Base-by-base conservation (phyloP, 2,329 filamentous ascomycete species). In the Magnaporthiopsis poae region DNA sequence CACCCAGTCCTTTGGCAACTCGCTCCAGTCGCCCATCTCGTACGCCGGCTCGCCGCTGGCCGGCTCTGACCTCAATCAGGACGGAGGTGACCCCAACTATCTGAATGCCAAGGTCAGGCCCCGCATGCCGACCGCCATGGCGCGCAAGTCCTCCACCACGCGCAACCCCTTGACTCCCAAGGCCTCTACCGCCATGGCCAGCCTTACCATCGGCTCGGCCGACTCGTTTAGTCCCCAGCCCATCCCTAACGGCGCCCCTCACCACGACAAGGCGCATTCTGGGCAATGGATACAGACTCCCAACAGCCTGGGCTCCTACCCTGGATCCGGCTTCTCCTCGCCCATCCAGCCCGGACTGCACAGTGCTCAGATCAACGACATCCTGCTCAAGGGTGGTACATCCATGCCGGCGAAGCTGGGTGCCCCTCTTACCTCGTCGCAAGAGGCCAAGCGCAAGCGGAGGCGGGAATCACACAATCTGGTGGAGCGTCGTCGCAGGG, bases 381-480 rank as follows among this genome's bases (percentile, higher is more conserved):
- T 97, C 65, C 85, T 99, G 75, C 88, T 93, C 74, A 92, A 91
- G 75, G 92, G 91, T 68, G 90, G 91, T 72, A 90, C 90, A 52
- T 97, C 94, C 0, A 88, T 98, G 80, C 94, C 94, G 1, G 85
- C 92, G 46, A 97, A 97, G 80, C 88, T 97, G 65, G 85, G 84
- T 66, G 76, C 76, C 52, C 74, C 79, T 21, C 75, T 75, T 59
- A 73, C 75, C 65, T 91, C 95, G 66, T 89, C 92, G 0, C 92
- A 96, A 73, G 95, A 98, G 76, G 92, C 93, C 73, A 98, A 98
- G 85, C 87, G 92, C 72, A 91, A 94, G 76, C 86, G 93, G 68
- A 88, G 95, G 68, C 86, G 95, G 59, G 95, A 97, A 74, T 98
- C 94, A 0, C 95, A 99, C 80, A 98, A 99, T 75, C 83, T 96